Evolutionary conservation across 306 rosid genomes (phyloP), one percentile per base, ranked within the genome.

Genomic region (Cucumis hystrix): DNA sequence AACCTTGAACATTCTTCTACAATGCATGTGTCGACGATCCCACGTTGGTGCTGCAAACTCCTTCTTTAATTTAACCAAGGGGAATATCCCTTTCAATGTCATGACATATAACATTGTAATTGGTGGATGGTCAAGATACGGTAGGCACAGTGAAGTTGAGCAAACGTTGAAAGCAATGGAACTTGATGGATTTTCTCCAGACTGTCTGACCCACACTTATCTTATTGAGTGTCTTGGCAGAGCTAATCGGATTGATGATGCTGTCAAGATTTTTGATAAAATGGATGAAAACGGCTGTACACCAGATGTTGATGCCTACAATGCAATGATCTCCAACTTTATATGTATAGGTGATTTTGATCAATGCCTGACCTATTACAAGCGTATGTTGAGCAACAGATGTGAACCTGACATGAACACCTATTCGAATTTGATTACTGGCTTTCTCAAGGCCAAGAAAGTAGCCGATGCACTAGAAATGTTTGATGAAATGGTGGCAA

Each of bases 391-490:
- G 85, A 83, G 80, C 68, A 77, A 78, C 82, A 70, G 60, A 12
- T 91, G 91, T 77, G 81, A 84, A 77, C 97, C 98, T 3, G 79
- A 82, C 77, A 59, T 79, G 68, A 86, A 87, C 63, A 91, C 97
- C 2, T 91, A 80, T 82, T 75, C 80, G 70, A 89, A 82, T 81
- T 77, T 94, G 69, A 89, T 94, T 52, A 77, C 66, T 75, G 89
- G 79, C 25, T 86, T 88, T 51, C 89, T 94, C 15, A 90, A 87
- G 77, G 86, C 80, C 13, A 61, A 91, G 43, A 94, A 84, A 76
- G 97, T 90, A 33, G 96, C 97, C 0, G 96, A 90, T 79, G 96
- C 96, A 4, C 97, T 94, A 13, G 87, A 84, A 79, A 77, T 86
- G 86, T 91, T 94, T 65, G 98, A 94, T 82, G 96, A 89, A 75